These are phyloP conservation scores for Talaromyces wortmannii DNA, from an alignment of 495 filamentous ascomycete species.

Conservation along the genomic window DNA sequence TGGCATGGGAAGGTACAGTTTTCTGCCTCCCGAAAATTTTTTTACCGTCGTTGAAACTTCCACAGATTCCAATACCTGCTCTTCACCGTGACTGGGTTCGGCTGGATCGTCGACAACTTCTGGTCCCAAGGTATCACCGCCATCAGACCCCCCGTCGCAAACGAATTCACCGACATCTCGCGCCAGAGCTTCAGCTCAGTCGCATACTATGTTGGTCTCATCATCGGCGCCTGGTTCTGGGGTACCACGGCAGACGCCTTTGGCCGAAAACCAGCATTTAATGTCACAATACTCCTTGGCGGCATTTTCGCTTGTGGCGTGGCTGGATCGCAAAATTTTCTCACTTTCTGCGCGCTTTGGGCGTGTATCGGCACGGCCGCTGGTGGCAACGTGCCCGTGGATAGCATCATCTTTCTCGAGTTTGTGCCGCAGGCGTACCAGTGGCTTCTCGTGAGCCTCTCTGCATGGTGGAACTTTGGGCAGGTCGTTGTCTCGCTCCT, in stretches of 20 bases:
- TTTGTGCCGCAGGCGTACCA: conserved; percentile 26
- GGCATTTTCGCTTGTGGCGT: conserved; percentile 21
- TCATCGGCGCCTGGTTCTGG: conserved; percentile 28
- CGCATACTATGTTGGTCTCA: conserved; percentile 26
- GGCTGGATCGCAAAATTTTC: conserved; percentile 21
- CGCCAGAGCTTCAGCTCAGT: conserved; percentile 29
- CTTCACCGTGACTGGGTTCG: conserved; percentile 25
- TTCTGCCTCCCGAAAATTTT: background rate
- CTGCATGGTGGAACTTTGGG: conserved; percentile 27
- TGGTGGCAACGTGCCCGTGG: conserved; percentile 26
- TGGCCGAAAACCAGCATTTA: conserved; percentile 24
- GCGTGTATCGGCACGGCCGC: conserved; percentile 24
- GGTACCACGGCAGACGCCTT: conserved; percentile 24
- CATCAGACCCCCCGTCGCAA: conserved; percentile 21
- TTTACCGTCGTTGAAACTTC: background rate
- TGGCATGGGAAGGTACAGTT: conserved; percentile 25
- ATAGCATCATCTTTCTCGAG: conserved; percentile 26
- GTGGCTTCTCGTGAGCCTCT: conserved; percentile 22
- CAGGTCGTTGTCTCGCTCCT: conserved; percentile 24
- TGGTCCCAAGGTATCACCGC: conserved; percentile 23
- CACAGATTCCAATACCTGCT: conserved; percentile 27
- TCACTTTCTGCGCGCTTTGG: conserved; percentile 26
- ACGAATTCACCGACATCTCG: conserved; percentile 18
- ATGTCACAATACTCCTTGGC: conserved; percentile 18
- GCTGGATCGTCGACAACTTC: conserved; percentile 30